Evolutionary conservation across 345 rosid genomes (phyloP), one percentile per base, ranked within the genome.

Genomic region (Aquilaria sinensis): DNA sequence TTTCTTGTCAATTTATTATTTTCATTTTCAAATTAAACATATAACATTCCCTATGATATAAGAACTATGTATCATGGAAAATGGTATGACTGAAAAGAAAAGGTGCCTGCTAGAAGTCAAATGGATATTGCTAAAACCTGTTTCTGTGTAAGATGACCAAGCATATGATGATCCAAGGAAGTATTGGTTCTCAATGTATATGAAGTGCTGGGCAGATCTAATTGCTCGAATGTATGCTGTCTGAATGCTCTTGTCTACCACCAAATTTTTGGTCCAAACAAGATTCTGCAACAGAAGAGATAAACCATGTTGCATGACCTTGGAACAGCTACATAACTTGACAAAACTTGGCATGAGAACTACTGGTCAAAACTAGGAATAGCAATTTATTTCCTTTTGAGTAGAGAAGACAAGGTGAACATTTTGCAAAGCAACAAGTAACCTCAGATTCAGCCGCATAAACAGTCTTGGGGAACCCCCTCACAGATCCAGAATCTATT

Each of bases 191-290:
- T 90, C 97, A 31, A 90, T 90, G 54, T 88, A 88, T 61, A 90
- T 81, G 66, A 84, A 90, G 70, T 84, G 89, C 51, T 86, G 94
- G 12, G 96, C 96, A 14, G 83, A 85, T 83, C 98, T 75, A 70
- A 92, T 92, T 70, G 92, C 92, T 54, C 88, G 90, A 69, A 92
- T 80, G 63, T 92, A 92, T 57, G 98, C 96, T 61, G 83, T 86
- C 69, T 92, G 95, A 70, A 92, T 85, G 82, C 98, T 92, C 78
- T 77, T 81, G 67, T 92, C 98, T 57, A 89, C 80, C 67, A 85
- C 95, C 78, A 86, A 71, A 75, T 83, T 81, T 66, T 92, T 92
- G 29, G 95, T 92, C 66, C 96, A 89, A 33, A 83, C 85, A 41
- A 92, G 96, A 72, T 89, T 89, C 98, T 92, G 82, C 81, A 75